These are phyloP conservation scores for Malbranchea zuffiana DNA, from an alignment of 2,329 filamentous ascomycete genomes.

Conservation along the genomic window DNA sequence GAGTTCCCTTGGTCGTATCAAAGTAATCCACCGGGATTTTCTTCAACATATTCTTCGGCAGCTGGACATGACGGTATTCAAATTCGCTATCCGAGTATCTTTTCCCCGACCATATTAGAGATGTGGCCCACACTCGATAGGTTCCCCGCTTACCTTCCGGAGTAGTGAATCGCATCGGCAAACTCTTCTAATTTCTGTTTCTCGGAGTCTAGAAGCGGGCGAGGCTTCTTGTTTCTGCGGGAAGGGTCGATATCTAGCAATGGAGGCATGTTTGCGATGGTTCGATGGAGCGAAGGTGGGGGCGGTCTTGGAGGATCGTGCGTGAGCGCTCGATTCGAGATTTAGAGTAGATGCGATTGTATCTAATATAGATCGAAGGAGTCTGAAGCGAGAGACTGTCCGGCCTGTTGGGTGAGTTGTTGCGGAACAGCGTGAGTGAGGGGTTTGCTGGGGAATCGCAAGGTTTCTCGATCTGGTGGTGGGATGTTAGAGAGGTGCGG, in stretches of 20 bases:
- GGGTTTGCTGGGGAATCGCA: too few relatives aligned
- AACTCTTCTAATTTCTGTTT: constrained; percentile 79
- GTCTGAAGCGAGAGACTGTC: too few relatives aligned
- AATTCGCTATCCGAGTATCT: constrained; percentile 90
- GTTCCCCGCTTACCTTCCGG: constrained; percentile 72
- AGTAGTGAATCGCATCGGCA: constrained; percentile 91
- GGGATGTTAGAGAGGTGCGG: too few relatives aligned
- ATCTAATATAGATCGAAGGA: too few relatives aligned
- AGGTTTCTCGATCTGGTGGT: too few relatives aligned
- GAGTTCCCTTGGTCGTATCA: constrained; percentile 73
- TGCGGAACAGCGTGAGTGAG: too few relatives aligned
- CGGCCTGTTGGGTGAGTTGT: too few relatives aligned
- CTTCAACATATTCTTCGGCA: constrained; percentile 97
- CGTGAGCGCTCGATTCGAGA: too few relatives aligned
- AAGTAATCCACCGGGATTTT: constrained; percentile 92
- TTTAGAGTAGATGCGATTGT: too few relatives aligned
- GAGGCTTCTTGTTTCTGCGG: constrained; percentile 77
- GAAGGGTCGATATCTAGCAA: constrained; percentile 59
- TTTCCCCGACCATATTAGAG: constrained; percentile 12
- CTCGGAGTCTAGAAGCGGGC: constrained; percentile 70
- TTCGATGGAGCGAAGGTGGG: too few relatives aligned
- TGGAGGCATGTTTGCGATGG: not conserved
- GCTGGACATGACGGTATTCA: constrained; percentile 95
- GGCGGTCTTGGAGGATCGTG: too few relatives aligned
- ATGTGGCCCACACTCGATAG: too few relatives aligned